Base-by-base conservation (phyloP, 495 filamentous ascomycete species). In the Neurospora sp. region DNA sequence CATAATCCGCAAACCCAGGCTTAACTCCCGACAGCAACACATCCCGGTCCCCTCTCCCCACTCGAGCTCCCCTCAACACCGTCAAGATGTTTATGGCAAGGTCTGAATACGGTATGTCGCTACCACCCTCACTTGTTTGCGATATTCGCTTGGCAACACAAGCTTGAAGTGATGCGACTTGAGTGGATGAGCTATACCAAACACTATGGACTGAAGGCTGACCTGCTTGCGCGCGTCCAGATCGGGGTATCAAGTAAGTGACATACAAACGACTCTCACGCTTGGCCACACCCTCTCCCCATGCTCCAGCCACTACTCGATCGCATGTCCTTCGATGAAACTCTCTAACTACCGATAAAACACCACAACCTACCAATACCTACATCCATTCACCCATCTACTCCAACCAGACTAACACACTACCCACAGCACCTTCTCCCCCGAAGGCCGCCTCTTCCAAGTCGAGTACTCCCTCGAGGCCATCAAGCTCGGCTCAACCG, bases 391-490 rank as follows among this genome's bases (percentile, higher is more conserved):
- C n/a, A n/a, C n/a, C n/a, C n/a, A 20, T 20, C 69, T 31, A 42
- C 35, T 40, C 54, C 69, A 48, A 59, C 66, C 39, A 40, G 23
- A 74, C 69, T 62, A 75, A 69, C 54, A 62, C 69, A 37, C 16
- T 66, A 44, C 69, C 38, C 70, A 71, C 82, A 98, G 94, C 89
- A 99, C 96, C 89, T 99, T 99, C 92, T 99, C 96, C 77, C 96
- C 96, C 69, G 96, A 99, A 89, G 96, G 96, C 78, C 96, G 96
- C 86, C 92, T 99, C 83, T 99, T 99, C 90, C 96, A 99, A 88
- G 96, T 99, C 85, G 96, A 99, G 92, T 99, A 99, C 89, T 98
- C 96, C 73, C 92, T 99, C 75, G 96, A 99, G 89, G 96, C 96
- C 83, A 99, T 99, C 89, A 99, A 99, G 85, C 93, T 98, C 78